These are phyloP conservation scores for Silene conica DNA, from an alignment of 148 eudicot species.

Conservation along the genomic window DNA sequence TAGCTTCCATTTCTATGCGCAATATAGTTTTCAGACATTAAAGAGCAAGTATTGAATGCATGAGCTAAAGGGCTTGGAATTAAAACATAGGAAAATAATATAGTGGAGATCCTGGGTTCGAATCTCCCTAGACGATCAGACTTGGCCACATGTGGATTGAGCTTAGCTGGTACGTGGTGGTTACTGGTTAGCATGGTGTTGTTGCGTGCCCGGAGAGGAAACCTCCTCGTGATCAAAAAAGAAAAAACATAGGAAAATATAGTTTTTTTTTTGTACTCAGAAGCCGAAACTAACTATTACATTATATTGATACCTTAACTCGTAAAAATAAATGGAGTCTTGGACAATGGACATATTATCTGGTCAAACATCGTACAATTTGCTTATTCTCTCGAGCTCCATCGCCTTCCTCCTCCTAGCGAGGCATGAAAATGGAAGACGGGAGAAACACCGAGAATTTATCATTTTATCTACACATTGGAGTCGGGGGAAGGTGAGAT, in stretches of 20 bases:
- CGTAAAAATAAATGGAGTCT: conserved; percentile 18
- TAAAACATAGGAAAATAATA: conserved; percentile 7
- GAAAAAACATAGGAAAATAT: conserved; percentile 10
- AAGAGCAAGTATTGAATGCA: neutral
- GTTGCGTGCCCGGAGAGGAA: no score
- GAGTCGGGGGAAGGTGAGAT: conserved; percentile 24
- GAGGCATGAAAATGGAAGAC: conserved; percentile 19
- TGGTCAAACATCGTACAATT: neutral
- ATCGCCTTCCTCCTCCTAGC: neutral
- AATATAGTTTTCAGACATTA: neutral
- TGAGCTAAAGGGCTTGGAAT: conserved; percentile 8
- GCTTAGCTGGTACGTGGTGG: no score
- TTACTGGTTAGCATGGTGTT: no score
- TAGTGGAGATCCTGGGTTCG: no score
- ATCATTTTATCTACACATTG: conserved; percentile 35
- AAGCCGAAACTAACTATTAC: conserved; percentile 6
- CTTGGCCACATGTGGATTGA: no score
- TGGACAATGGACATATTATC: conserved; percentile 7
- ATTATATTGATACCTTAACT: conserved; percentile 5
- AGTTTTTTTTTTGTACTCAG: neutral
- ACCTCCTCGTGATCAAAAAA: no score
- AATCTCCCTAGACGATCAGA: no score
- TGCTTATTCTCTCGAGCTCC: neutral
- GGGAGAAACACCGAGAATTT: neutral
- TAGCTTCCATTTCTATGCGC: neutral